Evolutionary conservation across 2,329 filamentous ascomycete genomes (phyloP), one percentile per base, ranked within the genome.

Genomic region (Truncatella angustata): DNA sequence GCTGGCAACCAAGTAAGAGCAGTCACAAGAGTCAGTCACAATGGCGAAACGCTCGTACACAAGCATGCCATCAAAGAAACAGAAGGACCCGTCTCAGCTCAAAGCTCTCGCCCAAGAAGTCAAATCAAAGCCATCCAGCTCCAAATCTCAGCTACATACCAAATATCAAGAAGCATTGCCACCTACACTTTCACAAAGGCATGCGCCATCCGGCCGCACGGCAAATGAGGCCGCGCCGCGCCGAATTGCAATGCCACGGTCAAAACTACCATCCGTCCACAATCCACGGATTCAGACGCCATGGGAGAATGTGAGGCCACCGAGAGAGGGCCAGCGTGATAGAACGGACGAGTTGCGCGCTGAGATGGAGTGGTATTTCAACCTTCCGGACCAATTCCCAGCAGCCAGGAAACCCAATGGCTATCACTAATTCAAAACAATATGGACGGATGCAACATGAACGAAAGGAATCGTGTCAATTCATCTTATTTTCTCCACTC

Each of bases 391-490:
- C 24, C 40, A 44, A 23, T 44, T 30, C n/a, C 40, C 21, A 9
- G 37, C 37, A 7, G 40, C 30, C 12, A 30, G 24, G 40, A 44
- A 44, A 11, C 40, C 40, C 21, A 44, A 30, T 10, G 40, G 40
- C 12, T 24, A 44, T 20, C 24, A 26, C n/a, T 44, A 44, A 44
- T 7, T 14, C 21, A 28, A 24, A 45, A 28, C 42, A 56, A 56
- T 53, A 52, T 59, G 57, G n/a, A n/a, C n/a, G n/a, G n/a, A n/a
- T n/a, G n/a, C n/a, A 26, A 16, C 53, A 60, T 16, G 49, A 47
- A 46, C 30, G 30, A 20, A 20, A n/a, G 40, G 4, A 16, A 2
- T 16, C 16, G 40, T 30, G 12, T 44, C 18, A 14, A n/a, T 28
- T 30, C 4, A 24, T 4, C 2, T 43, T n/a, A 44, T 44, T 44